Base-by-base conservation (phyloP, 192 early-diverging fungal species). In the Dimargaris cristalligena region DNA sequence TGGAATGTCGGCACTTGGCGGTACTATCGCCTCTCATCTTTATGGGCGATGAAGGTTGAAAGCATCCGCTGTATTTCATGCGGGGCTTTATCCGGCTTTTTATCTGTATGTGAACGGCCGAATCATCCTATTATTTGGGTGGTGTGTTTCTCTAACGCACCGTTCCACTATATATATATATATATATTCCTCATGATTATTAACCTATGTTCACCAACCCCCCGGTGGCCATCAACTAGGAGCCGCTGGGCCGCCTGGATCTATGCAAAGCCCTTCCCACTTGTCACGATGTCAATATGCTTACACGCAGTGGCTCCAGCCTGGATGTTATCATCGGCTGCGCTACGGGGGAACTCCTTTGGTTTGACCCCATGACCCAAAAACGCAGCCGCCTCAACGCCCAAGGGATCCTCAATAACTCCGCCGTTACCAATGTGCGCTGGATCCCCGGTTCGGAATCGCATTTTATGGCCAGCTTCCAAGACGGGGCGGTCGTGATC, bases 371-470 rank as follows among this genome's bases (percentile, higher is more conserved):
- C 8, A 71, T 96, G 9, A 78, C 83, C 38, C 89, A 89, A 61
- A 90, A 90, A 64, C 92, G 90, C 66, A 68, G 68, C 32, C 68
- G 94, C 44, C 65, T 89, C 28, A 98, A 95, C 65, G 86, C 88
- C 62, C 78, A 80, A 78, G 80, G 81, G 25, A 67, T 76, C 4
- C 81, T 92, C 47, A 78, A 77, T 47, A 72, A 70, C 44, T 67
- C 78, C 11, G 68, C 76, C 10, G 86, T 93, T 20, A 86, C 86
- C 8, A 82, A 83, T 66, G 75, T 95, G 3, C 81, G 80, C 70
- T 98, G 94, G 92, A 66, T 95, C 52, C 94, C 94, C 0, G 85
- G 80, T 6, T 89, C 88, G 0, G 86, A 90, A 47, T 85, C 66
- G 31, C 67, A 79, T 63, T 98, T 95, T 67, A 80, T 93, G 69